These are phyloP conservation scores for Cercophora scortea DNA, from an alignment of 495 filamentous ascomycete genomes.

Conservation along the genomic window DNA sequence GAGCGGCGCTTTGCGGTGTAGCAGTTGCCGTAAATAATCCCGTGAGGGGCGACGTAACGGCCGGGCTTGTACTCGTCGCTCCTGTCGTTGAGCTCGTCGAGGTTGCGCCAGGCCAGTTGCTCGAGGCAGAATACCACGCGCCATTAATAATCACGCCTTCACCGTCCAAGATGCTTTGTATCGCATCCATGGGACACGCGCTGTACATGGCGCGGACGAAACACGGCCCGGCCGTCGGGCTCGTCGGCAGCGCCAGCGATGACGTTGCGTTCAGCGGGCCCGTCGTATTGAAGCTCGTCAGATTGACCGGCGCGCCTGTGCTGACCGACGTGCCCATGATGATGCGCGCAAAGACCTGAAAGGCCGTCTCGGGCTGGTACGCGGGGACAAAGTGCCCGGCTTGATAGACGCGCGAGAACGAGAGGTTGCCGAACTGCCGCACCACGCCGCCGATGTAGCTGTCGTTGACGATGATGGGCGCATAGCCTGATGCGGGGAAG, in stretches of 20 bases:
- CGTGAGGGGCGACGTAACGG: constrained; percentile 18
- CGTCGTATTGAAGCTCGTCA: constrained; percentile 42
- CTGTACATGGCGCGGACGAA: constrained; percentile 43
- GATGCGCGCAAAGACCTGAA: constrained; percentile 58
- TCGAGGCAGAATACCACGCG: constrained; percentile 41
- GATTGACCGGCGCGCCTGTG: constrained; percentile 46
- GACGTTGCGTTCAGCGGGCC: constrained; percentile 43
- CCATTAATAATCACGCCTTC: constrained; percentile 41
- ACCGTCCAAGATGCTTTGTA: constrained; percentile 33
- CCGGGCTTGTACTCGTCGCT: constrained; percentile 9
- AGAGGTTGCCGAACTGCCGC: constrained; percentile 59
- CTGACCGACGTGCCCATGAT: constrained; percentile 53
- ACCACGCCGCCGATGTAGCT: constrained; percentile 55
- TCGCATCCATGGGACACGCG: constrained; percentile 45
- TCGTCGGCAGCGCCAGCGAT: constrained; percentile 32
- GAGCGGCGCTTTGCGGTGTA: constrained; percentile 6
- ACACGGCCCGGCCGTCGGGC: constrained; percentile 40
- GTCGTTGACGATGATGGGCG: constrained; percentile 43
- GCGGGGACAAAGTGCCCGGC: constrained; percentile 66
- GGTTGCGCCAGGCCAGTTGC: constrained; percentile 30
- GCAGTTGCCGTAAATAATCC: constrained; percentile 18
- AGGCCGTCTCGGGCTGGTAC: constrained; percentile 59
- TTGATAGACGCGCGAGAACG: constrained; percentile 62
- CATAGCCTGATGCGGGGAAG: constrained; percentile 44
- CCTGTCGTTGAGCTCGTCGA: constrained; percentile 7